Evolutionary conservation across 441 rosid genomes (phyloP), one percentile per base, ranked within the genome.

Genomic region (Rhodomyrtus psidioides): DNA sequence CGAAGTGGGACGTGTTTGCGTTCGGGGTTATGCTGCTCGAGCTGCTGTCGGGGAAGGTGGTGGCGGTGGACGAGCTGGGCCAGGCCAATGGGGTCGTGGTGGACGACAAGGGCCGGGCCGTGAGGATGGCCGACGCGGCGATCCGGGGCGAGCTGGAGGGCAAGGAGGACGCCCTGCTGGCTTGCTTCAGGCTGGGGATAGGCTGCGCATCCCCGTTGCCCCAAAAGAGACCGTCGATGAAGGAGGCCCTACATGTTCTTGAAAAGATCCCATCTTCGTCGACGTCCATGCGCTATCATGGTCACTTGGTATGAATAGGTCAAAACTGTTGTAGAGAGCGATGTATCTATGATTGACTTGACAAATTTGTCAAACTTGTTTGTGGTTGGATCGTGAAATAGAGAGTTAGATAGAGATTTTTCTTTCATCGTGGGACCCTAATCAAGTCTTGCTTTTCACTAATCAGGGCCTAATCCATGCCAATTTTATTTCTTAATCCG

Each of bases 1-100:
- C 95, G 0, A 96, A 96, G 85, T 95, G 99, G 99, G 99, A 96
- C 10, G 96, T 91, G 88, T 96, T 88, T 83, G 89, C 98, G 2
- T 95, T 95, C 9, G 99, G 99, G 84, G 90, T 95, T 34, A 92
- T 96, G 44, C 86, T 95, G 56, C 93, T 96, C 0, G 99, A 96
- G 88, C 92, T 96, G 12, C 87, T 96, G 27, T 92, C 95, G 0
- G 98, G 98, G 39, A 96, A 93, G 84, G 93, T 94, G 6, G 87
- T 93, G 27, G 86, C 89, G 5, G 93, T 90, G 51, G 99, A 96
- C 34, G 99, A 96, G 85, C 81, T 93, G 89, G 98, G 94, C 9
- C 93, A 93, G 51, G 98, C 95, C 85, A 94, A 93, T 12, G 99
- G 95, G 90, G 89, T 95, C 5, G 87, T 83, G 2, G 95, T 93